Conservation (phyloP, 352 stramenopile species). For the Phytophthora meadii region DNA sequence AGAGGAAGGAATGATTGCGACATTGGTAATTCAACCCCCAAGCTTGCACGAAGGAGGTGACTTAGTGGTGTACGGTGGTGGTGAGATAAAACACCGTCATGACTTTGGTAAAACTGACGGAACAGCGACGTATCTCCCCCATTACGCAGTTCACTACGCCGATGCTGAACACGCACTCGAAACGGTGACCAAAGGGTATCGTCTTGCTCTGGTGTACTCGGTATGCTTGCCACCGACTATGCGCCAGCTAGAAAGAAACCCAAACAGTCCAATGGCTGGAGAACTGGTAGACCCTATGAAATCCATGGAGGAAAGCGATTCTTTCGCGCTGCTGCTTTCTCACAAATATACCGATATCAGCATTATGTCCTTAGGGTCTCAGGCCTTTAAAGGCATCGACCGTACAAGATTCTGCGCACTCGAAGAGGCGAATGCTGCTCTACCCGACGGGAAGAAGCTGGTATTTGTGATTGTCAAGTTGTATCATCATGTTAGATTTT, state of each 20-base stretch:
- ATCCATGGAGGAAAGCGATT: background rate
- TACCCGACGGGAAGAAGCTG: background rate
- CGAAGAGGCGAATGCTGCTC: background rate
- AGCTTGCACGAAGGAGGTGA: constrained; percentile 28
- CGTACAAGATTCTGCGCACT: background rate
- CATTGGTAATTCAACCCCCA: constrained; percentile 27
- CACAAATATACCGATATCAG: background rate
- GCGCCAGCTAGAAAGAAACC: constrained; percentile 2
- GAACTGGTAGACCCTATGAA: background rate
- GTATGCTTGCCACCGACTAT: constrained; percentile 27
- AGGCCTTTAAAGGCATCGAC: background rate
- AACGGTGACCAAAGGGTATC: constrained; percentile 29
- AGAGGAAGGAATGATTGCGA: constrained; percentile 58
- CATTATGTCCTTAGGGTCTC: background rate
- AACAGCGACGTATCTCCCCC: constrained; percentile 18
- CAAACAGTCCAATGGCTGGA: background rate
- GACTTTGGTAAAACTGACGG: constrained; percentile 26
- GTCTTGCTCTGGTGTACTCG: constrained; percentile 32
- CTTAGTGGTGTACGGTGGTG: constrained; percentile 23
- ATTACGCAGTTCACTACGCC: constrained; percentile 36
- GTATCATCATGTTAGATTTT: no score
- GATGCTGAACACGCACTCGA: constrained; percentile 31
- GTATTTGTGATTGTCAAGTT: background rate
- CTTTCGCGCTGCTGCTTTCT: background rate
- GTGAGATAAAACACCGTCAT: constrained; percentile 14